Conservation (phyloP, 257 asterid genomes). For the Nicotiana noctiflora region DNA sequence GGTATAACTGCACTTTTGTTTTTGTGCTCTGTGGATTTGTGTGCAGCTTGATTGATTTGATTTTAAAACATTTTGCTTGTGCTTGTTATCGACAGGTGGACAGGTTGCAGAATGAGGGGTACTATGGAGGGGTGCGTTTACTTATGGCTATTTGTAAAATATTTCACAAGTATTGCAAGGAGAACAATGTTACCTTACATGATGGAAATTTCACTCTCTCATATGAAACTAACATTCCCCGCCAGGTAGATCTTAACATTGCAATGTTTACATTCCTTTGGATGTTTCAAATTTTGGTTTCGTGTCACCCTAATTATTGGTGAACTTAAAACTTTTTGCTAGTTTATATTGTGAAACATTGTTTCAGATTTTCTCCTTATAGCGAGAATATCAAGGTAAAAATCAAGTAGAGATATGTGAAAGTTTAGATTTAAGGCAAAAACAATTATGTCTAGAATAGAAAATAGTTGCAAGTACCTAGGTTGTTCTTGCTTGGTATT, state of each 20-base stretch:
- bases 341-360: background rate
- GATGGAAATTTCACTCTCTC: constrained; percentile 56
- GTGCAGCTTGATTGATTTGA: background rate
- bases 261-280: background rate
- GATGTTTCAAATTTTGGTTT: background rate
- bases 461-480: background rate
- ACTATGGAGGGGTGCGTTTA: constrained; percentile 91
- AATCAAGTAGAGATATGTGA: background rate
- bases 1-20: background rate
- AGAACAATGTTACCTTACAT: constrained; percentile 41
- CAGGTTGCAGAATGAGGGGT: constrained; percentile 75
- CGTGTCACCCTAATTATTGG: background rate
- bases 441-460: background rate
- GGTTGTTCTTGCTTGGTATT: background rate
- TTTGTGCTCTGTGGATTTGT: background rate
- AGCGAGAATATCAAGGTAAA: background rate
- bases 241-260: constrained; percentile 50
- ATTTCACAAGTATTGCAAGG: constrained; percentile 57
- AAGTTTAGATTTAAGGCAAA: background rate
- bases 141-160: constrained; percentile 78
- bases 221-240: constrained; percentile 86
- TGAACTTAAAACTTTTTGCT: background rate
- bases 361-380: background rate
- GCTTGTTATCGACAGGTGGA: constrained; percentile 44
- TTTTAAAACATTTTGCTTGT: background rate